A percentile compares a stretch with the other conserved stretches of the same genome.
phyloP scores from a whole-genome alignment of 345 rosid genomes.

The Salix brachista region DNA sequence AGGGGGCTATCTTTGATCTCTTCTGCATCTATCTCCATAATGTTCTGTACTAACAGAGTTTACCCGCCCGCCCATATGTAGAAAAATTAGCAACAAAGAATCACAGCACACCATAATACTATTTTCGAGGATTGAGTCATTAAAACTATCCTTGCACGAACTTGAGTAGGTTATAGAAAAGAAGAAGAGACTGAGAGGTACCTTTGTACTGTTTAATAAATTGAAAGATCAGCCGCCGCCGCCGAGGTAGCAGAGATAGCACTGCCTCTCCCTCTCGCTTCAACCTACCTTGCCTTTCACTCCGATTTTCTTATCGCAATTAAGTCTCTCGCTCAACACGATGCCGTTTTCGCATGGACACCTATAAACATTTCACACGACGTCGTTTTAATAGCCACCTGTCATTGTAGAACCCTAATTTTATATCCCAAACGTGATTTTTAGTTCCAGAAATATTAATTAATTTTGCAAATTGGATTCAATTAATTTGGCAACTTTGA shows the following conservation, averaged over 20 bases:
- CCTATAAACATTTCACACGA: neutral
- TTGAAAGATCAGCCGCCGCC: neutral
- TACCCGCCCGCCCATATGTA: neutral
- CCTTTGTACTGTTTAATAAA: neutral
- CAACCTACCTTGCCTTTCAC: neutral
- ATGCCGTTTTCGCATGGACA: neutral
- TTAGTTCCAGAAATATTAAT: neutral
- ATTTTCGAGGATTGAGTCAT: too few relatives aligned
- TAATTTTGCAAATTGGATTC: too few relatives aligned
- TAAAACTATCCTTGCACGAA: neutral
- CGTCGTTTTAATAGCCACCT: neutral
- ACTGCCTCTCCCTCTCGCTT: neutral
- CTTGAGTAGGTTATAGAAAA: too few relatives aligned
- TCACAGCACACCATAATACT: too few relatives aligned
- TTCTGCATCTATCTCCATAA: slow-evolving; percentile 14
- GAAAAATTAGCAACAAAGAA: neutral
- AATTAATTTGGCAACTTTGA: neutral
- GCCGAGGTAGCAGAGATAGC: neutral
- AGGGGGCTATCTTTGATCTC: slow-evolving; percentile 18
- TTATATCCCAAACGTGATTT: neutral
- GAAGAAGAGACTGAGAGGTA: neutral
- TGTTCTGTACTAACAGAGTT: neutral
- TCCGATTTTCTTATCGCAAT: neutral
- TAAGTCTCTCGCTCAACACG: neutral
- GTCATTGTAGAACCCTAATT: too few relatives aligned